Percentiles rank a stretch among this genome's conserved stretches.
phyloP scores from a whole-genome alignment of 2,329 filamentous ascomycete genomes.

The Diaporthe ampelina region DNA sequence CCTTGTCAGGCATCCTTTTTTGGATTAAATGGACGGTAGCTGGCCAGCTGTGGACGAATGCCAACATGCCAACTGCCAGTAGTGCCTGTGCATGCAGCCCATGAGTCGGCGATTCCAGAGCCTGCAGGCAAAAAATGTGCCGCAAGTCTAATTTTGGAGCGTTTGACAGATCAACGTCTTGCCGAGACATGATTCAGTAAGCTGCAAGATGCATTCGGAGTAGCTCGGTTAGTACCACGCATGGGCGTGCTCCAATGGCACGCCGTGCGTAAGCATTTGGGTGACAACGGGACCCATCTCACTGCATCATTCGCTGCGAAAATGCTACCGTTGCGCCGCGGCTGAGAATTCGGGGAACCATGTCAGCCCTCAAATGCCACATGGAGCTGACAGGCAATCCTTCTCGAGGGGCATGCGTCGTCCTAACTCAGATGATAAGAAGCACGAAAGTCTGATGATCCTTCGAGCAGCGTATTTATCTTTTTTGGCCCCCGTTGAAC shows the following conservation, averaged over 20 bases:
- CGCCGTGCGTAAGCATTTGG: constrained; percentile 15
- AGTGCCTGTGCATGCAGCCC: not conserved
- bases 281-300: constrained; percentile 7
- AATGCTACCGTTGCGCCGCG: not conserved
- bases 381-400: not conserved
- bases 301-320: not conserved
- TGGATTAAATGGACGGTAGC: no score
- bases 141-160: constrained; percentile 8
- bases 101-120: not conserved
- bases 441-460: not conserved
- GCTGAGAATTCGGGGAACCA: constrained; percentile 13
- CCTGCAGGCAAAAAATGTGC: not conserved
- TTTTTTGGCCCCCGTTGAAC: not conserved
- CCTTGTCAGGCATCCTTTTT: not conserved
- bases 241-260: not conserved
- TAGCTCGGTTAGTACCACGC: not conserved
- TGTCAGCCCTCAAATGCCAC: constrained; percentile 18
- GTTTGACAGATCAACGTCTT: not conserved
- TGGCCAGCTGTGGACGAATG: no score
- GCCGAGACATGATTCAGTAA: not conserved
- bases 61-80: no score
- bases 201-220: constrained; percentile 6
- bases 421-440: not conserved
- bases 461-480: not conserved
- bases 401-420: not conserved